Evolutionary conservation across 2,329 filamentous ascomycete species (phyloP).

Genomic region (Fusarium stilboides): DNA sequence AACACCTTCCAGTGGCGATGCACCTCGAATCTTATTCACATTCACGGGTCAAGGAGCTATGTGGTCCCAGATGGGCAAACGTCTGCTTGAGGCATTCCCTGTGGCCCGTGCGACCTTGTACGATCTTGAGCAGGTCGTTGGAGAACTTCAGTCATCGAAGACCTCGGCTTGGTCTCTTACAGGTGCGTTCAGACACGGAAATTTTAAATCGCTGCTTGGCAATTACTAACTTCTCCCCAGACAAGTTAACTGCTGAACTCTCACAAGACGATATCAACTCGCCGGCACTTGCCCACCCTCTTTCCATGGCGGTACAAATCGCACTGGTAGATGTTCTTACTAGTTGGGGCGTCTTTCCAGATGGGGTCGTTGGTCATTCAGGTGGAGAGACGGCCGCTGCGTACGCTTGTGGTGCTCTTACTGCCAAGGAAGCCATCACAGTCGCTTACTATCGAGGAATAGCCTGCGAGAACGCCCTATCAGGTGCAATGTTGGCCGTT

Average conservation of each 20-base stretch:
- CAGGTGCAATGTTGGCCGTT: slow-evolving; percentile 39
- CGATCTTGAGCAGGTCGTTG: slow-evolving; percentile 30
- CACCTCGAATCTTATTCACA: slow-evolving; percentile 28
- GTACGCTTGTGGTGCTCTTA: slow-evolving; percentile 44
- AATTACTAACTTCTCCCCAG: slow-evolving; percentile 24
- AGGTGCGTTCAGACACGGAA: neutral
- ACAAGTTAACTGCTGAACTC: slow-evolving; percentile 37
- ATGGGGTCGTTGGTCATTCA: slow-evolving; percentile 43
- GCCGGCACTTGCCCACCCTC: slow-evolving; percentile 39
- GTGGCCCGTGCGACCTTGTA: slow-evolving; percentile 41
- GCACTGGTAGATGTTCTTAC: slow-evolving; percentile 39
- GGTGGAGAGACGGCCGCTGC: slow-evolving; percentile 46
- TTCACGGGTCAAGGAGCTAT: slow-evolving; percentile 45
- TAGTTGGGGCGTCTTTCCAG: slow-evolving; percentile 41
- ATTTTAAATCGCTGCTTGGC: neutral
- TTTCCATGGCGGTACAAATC: slow-evolving; percentile 41
- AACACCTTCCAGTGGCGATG: slow-evolving; percentile 6
- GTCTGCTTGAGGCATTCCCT: slow-evolving; percentile 42
- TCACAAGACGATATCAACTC: slow-evolving; percentile 38
- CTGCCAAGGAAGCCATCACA: slow-evolving; percentile 41
- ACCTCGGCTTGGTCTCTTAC: slow-evolving; percentile 32
- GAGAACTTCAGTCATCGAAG: slow-evolving; percentile 26
- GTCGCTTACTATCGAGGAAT: slow-evolving; percentile 44
- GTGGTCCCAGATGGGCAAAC: slow-evolving; percentile 46
- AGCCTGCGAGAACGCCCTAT: slow-evolving; percentile 41